Evolutionary conservation across 495 filamentous ascomycete species (phyloP).

Genomic region (Xylaria flabelliformis): DNA sequence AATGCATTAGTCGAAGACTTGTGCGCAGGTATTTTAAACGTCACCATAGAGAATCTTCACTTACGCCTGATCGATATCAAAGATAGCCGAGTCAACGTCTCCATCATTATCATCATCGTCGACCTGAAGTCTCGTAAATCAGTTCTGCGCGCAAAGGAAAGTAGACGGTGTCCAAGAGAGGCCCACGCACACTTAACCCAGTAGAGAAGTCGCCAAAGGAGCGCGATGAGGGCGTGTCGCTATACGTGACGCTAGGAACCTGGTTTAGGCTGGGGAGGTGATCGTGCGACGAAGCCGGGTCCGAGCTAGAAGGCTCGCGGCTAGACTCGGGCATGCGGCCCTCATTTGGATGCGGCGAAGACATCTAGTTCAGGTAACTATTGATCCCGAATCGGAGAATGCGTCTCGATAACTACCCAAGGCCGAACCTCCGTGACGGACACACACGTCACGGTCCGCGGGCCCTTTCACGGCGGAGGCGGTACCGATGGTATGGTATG

Average conservation of each 20-base stretch:
- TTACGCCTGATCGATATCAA: slow-evolving; percentile 26
- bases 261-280: slow-evolving; percentile 13
- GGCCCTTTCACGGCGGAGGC: background rate
- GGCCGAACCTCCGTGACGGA: background rate
- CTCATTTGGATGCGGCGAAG: slow-evolving; percentile 1
- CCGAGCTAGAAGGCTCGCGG: background rate
- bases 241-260: slow-evolving; percentile 11
- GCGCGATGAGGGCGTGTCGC: slow-evolving; percentile 16
- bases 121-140: slow-evolving; percentile 4
- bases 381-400: background rate
- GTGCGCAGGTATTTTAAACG: background rate
- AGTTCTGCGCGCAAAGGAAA: background rate
- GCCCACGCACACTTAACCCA: slow-evolving; percentile 17
- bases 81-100: slow-evolving; percentile 31
- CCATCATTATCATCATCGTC: slow-evolving; percentile 22
- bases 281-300: slow-evolving; percentile 11
- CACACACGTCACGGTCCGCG: slow-evolving; percentile 5
- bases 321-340: slow-evolving; percentile 6
- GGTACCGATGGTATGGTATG: background rate
- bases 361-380: slow-evolving; percentile 3
- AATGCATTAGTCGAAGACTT: background rate
- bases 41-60: background rate
- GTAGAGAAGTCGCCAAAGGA: slow-evolving; percentile 14
- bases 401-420: background rate
- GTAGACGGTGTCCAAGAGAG: background rate